Evolutionary conservation across 176 grass and related monocot genomes (phyloP).

Genomic region (Puya raimondii): DNA sequence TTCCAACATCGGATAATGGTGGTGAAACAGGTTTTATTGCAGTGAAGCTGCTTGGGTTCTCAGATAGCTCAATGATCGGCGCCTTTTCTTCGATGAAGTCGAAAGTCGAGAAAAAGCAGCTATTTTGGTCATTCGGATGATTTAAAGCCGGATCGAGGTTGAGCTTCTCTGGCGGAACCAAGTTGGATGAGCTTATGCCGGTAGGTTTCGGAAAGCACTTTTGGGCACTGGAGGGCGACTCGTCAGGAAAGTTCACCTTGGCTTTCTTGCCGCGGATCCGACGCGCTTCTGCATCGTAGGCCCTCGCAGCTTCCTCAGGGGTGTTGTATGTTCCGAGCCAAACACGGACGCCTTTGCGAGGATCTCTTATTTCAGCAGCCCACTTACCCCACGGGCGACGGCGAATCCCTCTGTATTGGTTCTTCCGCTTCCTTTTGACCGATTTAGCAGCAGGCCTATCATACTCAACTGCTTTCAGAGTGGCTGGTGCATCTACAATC

Average conservation of each 20-base stretch:
- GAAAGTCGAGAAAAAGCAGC: not conserved
- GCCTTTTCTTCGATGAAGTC: conserved; percentile 30
- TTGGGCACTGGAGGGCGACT: not conserved
- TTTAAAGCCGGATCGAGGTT: not conserved
- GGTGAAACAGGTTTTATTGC: conserved; percentile 11
- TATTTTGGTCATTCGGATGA: not conserved
- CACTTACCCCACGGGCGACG: conserved; percentile 47
- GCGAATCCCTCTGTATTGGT: conserved; percentile 38
- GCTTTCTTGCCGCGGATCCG: conserved; percentile 45
- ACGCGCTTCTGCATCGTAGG: conserved; percentile 36
- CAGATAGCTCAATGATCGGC: conserved; percentile 8
- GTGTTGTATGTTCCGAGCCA: conserved; percentile 43
- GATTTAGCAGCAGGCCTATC: conserved; percentile 4
- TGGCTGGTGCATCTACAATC: not conserved
- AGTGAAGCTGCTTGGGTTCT: conserved; percentile 14
- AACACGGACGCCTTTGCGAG: conserved; percentile 37
- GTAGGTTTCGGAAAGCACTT: conserved; percentile 8
- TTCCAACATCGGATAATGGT: conserved; percentile 18
- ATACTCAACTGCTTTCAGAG: not conserved
- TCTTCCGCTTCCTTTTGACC: conserved; percentile 32
- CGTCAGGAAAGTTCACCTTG: conserved; percentile 41
- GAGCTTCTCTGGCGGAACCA: not conserved
- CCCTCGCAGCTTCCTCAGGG: conserved; percentile 41
- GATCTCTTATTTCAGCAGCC: conserved; percentile 48
- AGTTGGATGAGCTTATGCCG: not conserved